phyloP scores from a whole-genome alignment of 352 stramenopile genomes.

The Phytophthora brassicae region DNA sequence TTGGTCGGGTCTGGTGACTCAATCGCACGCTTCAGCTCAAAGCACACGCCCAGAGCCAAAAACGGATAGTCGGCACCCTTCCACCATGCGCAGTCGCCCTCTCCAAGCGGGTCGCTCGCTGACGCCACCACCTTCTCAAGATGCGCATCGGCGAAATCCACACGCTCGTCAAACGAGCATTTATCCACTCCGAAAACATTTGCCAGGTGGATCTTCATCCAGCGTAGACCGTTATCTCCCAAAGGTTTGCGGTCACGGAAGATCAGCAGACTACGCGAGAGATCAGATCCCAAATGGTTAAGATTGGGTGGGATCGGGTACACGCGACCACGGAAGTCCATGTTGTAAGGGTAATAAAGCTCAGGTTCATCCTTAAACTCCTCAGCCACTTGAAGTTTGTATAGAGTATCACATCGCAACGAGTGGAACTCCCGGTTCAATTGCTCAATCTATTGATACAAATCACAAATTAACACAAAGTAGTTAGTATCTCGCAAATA shows the following conservation, averaged over 20 bases:
- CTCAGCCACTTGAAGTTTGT: constrained; percentile 96
- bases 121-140: constrained; percentile 93
- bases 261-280: constrained; percentile 95
- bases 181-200: constrained; percentile 89
- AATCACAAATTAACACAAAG: constrained; percentile 15
- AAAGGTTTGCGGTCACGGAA: constrained; percentile 96
- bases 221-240: constrained; percentile 93
- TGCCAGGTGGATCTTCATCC: constrained; percentile 98
- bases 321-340: constrained; percentile 98
- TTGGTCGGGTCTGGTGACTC: constrained; percentile 92
- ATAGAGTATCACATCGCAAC: constrained; percentile 93
- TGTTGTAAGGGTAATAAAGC: constrained; percentile 99
- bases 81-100: constrained; percentile 91
- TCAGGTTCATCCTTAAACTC: constrained; percentile 96
- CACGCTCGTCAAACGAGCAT: constrained; percentile 97
- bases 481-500: constrained; percentile 2
- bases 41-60: constrained; percentile 96
- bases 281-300: constrained; percentile 98
- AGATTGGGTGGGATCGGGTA: constrained; percentile 99
- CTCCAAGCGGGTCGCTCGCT: constrained; percentile 89
- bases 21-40: constrained; percentile 94
- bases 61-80: constrained; percentile 97
- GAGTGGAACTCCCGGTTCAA: constrained; percentile 92
- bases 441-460: constrained; percentile 83
- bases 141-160: constrained; percentile 93